Evolutionary conservation across 192 early-diverging fungal genomes (phyloP).

Genomic region (Coemansia sp.): DNA sequence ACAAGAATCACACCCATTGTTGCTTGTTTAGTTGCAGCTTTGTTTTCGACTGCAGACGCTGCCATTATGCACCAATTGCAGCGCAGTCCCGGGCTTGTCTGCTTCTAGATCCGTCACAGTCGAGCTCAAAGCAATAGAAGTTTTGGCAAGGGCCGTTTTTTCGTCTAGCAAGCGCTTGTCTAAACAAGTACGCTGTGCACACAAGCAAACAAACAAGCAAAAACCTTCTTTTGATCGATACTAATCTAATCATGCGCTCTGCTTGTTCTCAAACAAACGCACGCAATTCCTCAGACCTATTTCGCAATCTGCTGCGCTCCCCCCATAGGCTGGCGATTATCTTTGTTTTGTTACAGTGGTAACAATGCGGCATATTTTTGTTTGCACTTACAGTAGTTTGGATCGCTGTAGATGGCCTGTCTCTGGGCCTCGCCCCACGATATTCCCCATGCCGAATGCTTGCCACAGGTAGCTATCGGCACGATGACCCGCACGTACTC

Average conservation of each 20-base stretch:
- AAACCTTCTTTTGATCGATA: too few relatives aligned
- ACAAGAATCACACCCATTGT: slow-evolving; percentile 3
- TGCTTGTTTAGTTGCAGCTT: neutral
- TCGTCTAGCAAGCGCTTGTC: too few relatives aligned
- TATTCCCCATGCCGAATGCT: slow-evolving; percentile 98
- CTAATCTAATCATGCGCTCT: too few relatives aligned
- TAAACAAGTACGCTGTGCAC: too few relatives aligned
- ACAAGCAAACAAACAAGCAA: too few relatives aligned
- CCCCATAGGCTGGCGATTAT: neutral
- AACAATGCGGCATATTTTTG: neutral
- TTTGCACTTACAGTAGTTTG: slow-evolving; percentile 56
- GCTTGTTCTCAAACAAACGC: neutral
- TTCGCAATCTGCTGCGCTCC: slow-evolving; percentile 5
- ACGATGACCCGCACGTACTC: slow-evolving; percentile 89
- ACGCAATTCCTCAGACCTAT: slow-evolving; percentile 26
- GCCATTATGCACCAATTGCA: neutral
- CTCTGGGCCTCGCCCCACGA: slow-evolving; percentile 98
- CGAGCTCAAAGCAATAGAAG: too few relatives aligned
- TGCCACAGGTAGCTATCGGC: slow-evolving; percentile 91
- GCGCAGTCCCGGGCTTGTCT: neutral
- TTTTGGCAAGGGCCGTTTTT: too few relatives aligned
- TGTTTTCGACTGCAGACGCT: neutral
- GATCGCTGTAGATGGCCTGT: slow-evolving; percentile 89
- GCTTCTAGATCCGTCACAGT: too few relatives aligned
- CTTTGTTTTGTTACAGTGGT: neutral